Evolutionary conservation across 768 basidiomycete species (phyloP).

Genomic region (Boletellus ananas): DNA sequence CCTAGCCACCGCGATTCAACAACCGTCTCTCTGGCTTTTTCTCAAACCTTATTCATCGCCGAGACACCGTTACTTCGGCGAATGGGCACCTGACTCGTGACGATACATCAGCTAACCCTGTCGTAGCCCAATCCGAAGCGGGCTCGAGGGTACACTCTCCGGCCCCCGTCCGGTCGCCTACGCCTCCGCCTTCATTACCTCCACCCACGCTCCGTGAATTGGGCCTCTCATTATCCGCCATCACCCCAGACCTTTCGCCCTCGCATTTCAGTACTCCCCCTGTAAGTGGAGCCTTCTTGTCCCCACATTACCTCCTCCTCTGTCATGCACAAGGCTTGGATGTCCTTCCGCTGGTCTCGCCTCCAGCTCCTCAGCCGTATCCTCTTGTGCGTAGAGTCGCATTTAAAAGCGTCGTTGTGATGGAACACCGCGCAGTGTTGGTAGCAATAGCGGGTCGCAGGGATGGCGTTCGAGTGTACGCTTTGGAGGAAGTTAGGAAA

Average conservation of each 20-base stretch:
- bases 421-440: constrained; percentile 89
- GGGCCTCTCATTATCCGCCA: constrained; percentile 63
- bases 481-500: constrained; percentile 80
- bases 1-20: constrained; percentile 51
- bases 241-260: constrained; percentile 67
- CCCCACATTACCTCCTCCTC: constrained; percentile 76
- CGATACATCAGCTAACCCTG: constrained; percentile 27
- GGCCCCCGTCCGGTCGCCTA: constrained; percentile 45
- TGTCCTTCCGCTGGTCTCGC: constrained; percentile 73
- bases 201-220: constrained; percentile 72
- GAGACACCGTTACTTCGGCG: constrained; percentile 42
- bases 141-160: constrained; percentile 57
- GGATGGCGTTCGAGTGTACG: constrained; percentile 86
- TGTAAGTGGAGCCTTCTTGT: constrained; percentile 71
- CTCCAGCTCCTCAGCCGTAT: constrained; percentile 74
- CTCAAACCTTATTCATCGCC: constrained; percentile 70
- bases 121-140: constrained; percentile 30
- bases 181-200: constrained; percentile 70
- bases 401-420: constrained; percentile 86
- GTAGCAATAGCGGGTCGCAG: constrained; percentile 85
- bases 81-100: constrained; percentile 34
- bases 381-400: constrained; percentile 76
- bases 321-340: constrained; percentile 86
- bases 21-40: constrained; percentile 86
- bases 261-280: constrained; percentile 78